Conservation (phyloP, 75 land plant genomes). For the Sequoia sempervirens region DNA sequence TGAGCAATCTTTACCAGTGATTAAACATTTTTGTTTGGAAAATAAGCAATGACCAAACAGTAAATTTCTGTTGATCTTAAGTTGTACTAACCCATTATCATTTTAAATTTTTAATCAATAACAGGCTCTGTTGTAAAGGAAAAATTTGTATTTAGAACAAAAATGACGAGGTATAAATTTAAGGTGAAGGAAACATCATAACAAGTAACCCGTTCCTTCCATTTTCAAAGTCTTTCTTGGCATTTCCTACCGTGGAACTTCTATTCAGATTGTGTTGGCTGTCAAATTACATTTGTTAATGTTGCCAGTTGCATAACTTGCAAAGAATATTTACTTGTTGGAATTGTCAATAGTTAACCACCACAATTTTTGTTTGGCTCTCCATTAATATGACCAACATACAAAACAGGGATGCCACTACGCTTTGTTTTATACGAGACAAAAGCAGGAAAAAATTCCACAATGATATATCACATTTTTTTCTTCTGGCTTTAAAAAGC, state of each 20-base stretch:
- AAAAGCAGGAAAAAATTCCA: neutral
- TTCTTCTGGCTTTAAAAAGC: neutral
- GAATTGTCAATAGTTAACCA: neutral
- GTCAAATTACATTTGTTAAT: neutral
- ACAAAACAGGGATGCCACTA: neutral
- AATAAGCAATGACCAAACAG: too few species aligned
- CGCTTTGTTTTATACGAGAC: neutral
- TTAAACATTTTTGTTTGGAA: neutral
- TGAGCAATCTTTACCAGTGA: neutral
- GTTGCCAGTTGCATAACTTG: neutral
- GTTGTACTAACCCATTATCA: neutral
- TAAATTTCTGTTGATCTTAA: too few species aligned
- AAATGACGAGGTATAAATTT: neutral
- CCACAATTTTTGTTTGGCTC: neutral
- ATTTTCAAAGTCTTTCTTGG: neutral
- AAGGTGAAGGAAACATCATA: neutral
- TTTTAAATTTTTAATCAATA: neutral
- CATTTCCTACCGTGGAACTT: neutral
- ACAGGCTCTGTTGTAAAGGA: neutral
- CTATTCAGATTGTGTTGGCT: neutral
- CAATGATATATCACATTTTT: too few species aligned
- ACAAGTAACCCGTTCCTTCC: neutral
- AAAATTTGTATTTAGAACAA: neutral
- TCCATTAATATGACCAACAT: neutral
- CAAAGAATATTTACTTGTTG: neutral